These are phyloP conservation scores for Epicoccum sorghinum DNA, from an alignment of 2,329 filamentous ascomycete genomes.

Conservation along the genomic window DNA sequence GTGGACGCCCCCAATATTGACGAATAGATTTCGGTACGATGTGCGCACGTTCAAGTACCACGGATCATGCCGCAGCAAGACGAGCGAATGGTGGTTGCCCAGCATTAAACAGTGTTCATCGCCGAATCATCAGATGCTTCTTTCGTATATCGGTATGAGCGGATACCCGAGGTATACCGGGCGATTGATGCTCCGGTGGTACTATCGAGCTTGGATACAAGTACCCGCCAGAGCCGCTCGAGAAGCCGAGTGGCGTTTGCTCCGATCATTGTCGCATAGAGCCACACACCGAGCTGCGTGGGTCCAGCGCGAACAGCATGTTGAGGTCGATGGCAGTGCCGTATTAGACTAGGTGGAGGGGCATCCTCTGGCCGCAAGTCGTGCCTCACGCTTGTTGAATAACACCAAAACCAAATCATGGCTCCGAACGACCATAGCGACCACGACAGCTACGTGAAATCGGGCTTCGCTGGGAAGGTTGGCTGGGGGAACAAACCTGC, in stretches of 20 bases:
- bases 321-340: slow-evolving; percentile 11
- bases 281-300: slow-evolving; percentile 17
- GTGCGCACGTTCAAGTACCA: slow-evolving; percentile 4
- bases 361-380: slow-evolving; percentile 14
- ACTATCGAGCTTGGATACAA: slow-evolving; percentile 25
- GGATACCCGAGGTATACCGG: slow-evolving; percentile 38
- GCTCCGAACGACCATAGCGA: slow-evolving; percentile 23
- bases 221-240: slow-evolving; percentile 28
- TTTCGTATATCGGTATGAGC: slow-evolving; percentile 15
- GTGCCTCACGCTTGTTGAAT: slow-evolving; percentile 12
- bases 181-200: slow-evolving; percentile 30
- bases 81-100: slow-evolving; percentile 4
- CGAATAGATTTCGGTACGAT: slow-evolving; percentile 1
- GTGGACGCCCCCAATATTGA: neutral
- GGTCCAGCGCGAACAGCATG: slow-evolving; percentile 10
- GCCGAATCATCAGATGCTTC: slow-evolving; percentile 13
- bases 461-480: slow-evolving; percentile 52
- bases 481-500: slow-evolving; percentile 54
- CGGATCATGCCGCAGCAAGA: slow-evolving; percentile 5
- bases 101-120: slow-evolving; percentile 3
- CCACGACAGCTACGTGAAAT: slow-evolving; percentile 33
- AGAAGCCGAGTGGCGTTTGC: slow-evolving; percentile 16
- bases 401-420: slow-evolving; percentile 29
- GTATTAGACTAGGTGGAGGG: slow-evolving; percentile 15
- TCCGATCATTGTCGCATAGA: slow-evolving; percentile 19